These are phyloP conservation scores for Lasiodiplodia theobromae DNA, from an alignment of 2,329 filamentous ascomycete genomes.

Conservation along the genomic window DNA sequence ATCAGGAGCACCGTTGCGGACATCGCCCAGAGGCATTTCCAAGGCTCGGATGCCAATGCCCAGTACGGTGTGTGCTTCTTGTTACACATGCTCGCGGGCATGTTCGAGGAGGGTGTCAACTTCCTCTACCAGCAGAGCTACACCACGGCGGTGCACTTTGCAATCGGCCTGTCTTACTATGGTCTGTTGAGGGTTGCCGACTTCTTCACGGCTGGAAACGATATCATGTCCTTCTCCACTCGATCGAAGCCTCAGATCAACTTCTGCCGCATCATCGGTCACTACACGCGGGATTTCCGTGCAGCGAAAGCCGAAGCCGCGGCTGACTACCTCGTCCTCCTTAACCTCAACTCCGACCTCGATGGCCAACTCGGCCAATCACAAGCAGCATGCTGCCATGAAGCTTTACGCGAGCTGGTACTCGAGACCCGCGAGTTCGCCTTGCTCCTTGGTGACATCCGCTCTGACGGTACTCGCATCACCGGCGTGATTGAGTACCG, in stretches of 20 bases:
- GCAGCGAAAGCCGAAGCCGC: slow-evolving; percentile 87
- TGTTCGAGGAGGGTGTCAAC: slow-evolving; percentile 92
- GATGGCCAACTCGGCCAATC: slow-evolving; percentile 75
- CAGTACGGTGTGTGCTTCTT: slow-evolving; percentile 93
- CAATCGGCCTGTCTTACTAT: slow-evolving; percentile 87
- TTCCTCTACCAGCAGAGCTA: slow-evolving; percentile 93
- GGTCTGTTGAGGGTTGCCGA: slow-evolving; percentile 87
- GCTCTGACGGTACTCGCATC: slow-evolving; percentile 82
- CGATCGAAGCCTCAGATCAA: slow-evolving; percentile 82
- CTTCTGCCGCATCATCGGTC: slow-evolving; percentile 90
- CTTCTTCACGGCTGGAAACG: slow-evolving; percentile 67
- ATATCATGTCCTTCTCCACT: slow-evolving; percentile 73
- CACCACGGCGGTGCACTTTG: slow-evolving; percentile 93
- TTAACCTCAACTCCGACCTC: slow-evolving; percentile 89
- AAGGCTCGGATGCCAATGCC: slow-evolving; percentile 76
- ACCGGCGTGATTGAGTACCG: slow-evolving; percentile 88
- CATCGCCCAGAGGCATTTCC: slow-evolving; percentile 90
- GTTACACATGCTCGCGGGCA: slow-evolving; percentile 85
- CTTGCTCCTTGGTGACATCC: slow-evolving; percentile 89
- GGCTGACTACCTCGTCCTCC: slow-evolving; percentile 89
- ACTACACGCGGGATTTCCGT: slow-evolving; percentile 96
- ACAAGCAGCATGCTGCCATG: slow-evolving; percentile 85
- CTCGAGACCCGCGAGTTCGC: slow-evolving; percentile 98
- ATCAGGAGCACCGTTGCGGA: slow-evolving; percentile 83
- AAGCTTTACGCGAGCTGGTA: slow-evolving; percentile 90